phyloP scores from a whole-genome alignment of 2,329 filamentous ascomycete species.

The Hortaea sp. region DNA sequence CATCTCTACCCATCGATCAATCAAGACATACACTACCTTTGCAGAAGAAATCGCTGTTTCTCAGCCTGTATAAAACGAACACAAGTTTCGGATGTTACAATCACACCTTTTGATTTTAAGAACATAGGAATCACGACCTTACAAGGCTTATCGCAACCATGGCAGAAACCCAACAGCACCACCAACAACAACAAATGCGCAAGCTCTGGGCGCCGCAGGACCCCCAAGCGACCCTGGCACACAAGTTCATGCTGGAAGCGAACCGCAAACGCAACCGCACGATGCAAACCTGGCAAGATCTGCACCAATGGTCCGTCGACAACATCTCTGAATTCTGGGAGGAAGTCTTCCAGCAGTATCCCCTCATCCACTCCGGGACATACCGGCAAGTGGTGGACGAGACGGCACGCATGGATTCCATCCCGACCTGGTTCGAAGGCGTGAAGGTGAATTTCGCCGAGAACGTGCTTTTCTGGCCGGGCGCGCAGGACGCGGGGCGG shows the following conservation, averaged over 20 bases:
- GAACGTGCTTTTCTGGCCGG: constrained; percentile 58
- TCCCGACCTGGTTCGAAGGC: constrained; percentile 71
- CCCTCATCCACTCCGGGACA: constrained; percentile 53
- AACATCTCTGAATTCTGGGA: constrained; percentile 56
- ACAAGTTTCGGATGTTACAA: too few relatives aligned
- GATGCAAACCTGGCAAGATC: constrained; percentile 57
- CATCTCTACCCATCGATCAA: too few relatives aligned
- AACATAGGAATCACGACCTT: too few relatives aligned
- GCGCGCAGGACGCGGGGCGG: constrained; percentile 32
- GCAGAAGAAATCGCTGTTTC: too few relatives aligned
- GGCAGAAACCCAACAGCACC: constrained; percentile 3
- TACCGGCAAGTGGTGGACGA: constrained; percentile 53
- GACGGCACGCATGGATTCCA: constrained; percentile 54
- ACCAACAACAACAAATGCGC: constrained; percentile 20
- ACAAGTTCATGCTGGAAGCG: constrained; percentile 54
- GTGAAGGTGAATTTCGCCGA: constrained; percentile 68
- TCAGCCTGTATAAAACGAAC: too few relatives aligned
- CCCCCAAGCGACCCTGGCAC: constrained; percentile 47
- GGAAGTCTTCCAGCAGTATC: constrained; percentile 50
- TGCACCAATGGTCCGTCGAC: constrained; percentile 59
- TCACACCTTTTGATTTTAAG: too few relatives aligned
- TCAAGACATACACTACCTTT: too few relatives aligned
- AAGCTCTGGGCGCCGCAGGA: constrained; percentile 37
- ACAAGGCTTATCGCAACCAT: constrained; percentile 3
- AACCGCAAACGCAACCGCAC: constrained; percentile 49